A percentile compares a stretch with the other conserved stretches of the same genome.
These are phyloP conservation scores for Aspergillus brunneoviolaceus DNA, from an alignment of 2,329 filamentous ascomycete genomes.

Conservation along the genomic window DNA sequence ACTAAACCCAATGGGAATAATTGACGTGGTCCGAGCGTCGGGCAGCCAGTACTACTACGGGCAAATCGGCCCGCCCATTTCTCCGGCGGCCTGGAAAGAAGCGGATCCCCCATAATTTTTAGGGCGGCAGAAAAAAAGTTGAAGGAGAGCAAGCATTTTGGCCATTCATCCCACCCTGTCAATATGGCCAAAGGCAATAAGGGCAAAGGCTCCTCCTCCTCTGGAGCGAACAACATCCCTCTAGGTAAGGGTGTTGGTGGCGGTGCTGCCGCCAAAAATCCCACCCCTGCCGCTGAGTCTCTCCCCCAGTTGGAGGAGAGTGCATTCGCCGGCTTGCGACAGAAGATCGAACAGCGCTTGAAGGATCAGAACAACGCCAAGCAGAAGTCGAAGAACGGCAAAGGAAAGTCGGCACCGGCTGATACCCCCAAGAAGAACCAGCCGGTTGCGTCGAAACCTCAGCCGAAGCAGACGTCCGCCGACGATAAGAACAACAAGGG, in stretches of 20 bases:
- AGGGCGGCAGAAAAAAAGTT: constrained; percentile 35
- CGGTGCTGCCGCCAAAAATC: constrained; percentile 17
- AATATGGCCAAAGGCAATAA: constrained; percentile 41
- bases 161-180: constrained; percentile 15
- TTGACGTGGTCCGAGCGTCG: background rate
- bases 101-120: constrained; percentile 20
- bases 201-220: constrained; percentile 32
- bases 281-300: constrained; percentile 24
- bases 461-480: constrained; percentile 22
- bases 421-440: constrained; percentile 26
- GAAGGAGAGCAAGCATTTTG: constrained; percentile 26
- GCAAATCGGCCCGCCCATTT: constrained; percentile 21
- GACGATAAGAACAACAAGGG: constrained; percentile 32
- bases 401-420: constrained; percentile 24
- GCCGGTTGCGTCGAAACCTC: constrained; percentile 20
- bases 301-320: constrained; percentile 38
- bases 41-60: background rate
- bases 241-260: constrained; percentile 12
- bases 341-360: constrained; percentile 43
- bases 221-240: constrained; percentile 24
- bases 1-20: background rate
- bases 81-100: constrained; percentile 26
- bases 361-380: constrained; percentile 34
- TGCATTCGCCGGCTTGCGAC: constrained; percentile 43
- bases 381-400: constrained; percentile 31